phyloP scores from a whole-genome alignment of 2,329 filamentous ascomycete species.

The Pseudonectria buxi region DNA sequence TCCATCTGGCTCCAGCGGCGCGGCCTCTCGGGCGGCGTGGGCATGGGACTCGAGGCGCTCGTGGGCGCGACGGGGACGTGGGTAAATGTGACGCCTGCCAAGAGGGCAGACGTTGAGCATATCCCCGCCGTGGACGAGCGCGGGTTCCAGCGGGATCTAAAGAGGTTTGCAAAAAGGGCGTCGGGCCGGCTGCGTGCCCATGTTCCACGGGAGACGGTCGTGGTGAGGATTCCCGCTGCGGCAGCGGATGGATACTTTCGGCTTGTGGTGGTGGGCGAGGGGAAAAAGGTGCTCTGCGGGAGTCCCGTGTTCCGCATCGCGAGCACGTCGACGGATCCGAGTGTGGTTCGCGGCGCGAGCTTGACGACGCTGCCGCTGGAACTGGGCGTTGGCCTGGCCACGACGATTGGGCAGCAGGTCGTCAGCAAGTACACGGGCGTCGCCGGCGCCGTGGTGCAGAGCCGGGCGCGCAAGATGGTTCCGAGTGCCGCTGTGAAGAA shows the following conservation, averaged over 20 bases:
- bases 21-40: slow-evolving; percentile 61
- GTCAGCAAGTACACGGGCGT: slow-evolving; percentile 37
- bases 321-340: slow-evolving; percentile 55
- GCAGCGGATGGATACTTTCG: slow-evolving; percentile 63
- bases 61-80: slow-evolving; percentile 53
- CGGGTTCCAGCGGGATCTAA: slow-evolving; percentile 61
- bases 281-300: slow-evolving; percentile 52
- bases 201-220: slow-evolving; percentile 52
- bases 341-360: slow-evolving; percentile 58
- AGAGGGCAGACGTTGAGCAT: slow-evolving; percentile 39
- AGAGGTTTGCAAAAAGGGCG: slow-evolving; percentile 53
- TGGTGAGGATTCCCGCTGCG: slow-evolving; percentile 57
- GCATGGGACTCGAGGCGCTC: slow-evolving; percentile 59
- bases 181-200: slow-evolving; percentile 41
- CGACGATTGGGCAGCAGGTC: slow-evolving; percentile 39
- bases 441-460: slow-evolving; percentile 34
- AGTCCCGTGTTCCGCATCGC: slow-evolving; percentile 65
- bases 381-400: slow-evolving; percentile 52
- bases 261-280: slow-evolving; percentile 45
- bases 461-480: slow-evolving; percentile 30
- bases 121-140: slow-evolving; percentile 53
- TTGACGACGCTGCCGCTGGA: slow-evolving; percentile 59
- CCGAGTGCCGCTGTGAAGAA: slow-evolving; percentile 28
- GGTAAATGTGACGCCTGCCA: slow-evolving; percentile 60
- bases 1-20: slow-evolving; percentile 63